Percentiles rank a stretch among this genome's conserved stretches.
Conservation (phyloP, 129 eudicot species). For the Artemisia argyi region DNA sequence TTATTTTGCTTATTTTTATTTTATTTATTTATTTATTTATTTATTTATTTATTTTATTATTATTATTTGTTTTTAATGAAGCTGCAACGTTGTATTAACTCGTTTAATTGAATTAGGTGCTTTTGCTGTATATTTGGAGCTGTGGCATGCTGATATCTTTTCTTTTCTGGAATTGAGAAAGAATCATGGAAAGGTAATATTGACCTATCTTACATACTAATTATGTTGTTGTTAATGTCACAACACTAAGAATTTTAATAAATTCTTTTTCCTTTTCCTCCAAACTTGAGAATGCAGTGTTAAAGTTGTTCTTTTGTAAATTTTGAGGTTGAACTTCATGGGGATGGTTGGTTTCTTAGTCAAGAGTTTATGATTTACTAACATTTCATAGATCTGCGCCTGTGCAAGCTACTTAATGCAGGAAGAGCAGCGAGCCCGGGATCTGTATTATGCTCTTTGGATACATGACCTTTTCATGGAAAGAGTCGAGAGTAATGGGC, state of each 20-base stretch:
- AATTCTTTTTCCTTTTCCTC: too few species aligned
- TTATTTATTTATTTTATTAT: too few species aligned
- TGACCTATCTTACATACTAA: background rate
- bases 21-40: too few species aligned
- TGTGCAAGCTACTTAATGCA: too few species aligned
- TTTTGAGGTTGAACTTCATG: background rate
- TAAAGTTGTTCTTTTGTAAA: background rate
- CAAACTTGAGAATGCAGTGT: too few species aligned
- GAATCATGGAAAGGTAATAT: conserved; percentile 85
- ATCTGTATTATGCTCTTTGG: too few species aligned
- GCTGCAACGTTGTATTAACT: background rate
- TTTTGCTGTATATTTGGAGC: conserved; percentile 67
- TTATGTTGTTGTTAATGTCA: background rate
- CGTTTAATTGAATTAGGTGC: conserved; percentile 54
- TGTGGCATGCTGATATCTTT: conserved; percentile 64
- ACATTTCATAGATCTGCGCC: too few species aligned
- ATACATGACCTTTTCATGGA: background rate
- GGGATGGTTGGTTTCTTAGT: background rate
- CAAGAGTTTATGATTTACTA: too few species aligned
- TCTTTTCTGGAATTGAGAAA: conserved; percentile 88
- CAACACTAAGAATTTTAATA: background rate
- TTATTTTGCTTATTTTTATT: too few species aligned
- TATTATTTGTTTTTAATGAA: background rate
- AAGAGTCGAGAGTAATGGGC: background rate
- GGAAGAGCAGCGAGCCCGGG: too few species aligned